Conservation (phyloP, 108 stramenopile genomes). For the Nitzschia inconspicua region DNA sequence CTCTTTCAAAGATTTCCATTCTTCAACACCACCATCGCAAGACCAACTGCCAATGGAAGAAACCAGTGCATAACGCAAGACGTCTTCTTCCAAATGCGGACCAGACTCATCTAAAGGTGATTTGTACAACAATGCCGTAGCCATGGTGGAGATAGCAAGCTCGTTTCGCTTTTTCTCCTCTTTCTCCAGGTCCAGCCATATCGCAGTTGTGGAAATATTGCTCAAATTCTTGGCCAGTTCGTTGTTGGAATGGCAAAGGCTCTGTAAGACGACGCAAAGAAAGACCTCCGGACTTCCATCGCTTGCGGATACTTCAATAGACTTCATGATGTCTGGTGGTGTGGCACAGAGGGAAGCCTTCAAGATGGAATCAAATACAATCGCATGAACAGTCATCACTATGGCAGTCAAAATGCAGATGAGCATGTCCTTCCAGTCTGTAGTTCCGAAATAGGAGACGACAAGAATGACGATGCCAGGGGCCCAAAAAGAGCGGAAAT, state of each 20-base stretch:
- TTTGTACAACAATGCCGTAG: conserved; percentile 16
- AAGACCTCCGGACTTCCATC: conserved; percentile 20
- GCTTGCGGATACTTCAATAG: conserved; percentile 18
- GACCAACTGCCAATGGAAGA: conserved; percentile 30
- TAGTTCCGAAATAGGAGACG: not conserved
- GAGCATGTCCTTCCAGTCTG: not conserved
- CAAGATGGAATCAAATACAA: conserved; percentile 18
- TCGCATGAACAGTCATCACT: conserved; percentile 14
- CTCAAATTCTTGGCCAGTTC: conserved; percentile 3
- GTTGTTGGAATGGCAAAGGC: conserved; percentile 20
- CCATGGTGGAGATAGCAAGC: conserved; percentile 19
- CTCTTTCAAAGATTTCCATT: conserved; percentile 3
- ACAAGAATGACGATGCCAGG: not conserved
- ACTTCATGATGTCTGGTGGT: conserved; percentile 13
- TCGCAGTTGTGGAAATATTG: not conserved
- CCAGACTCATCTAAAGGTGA: conserved; percentile 13
- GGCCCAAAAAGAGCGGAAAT: not conserved
- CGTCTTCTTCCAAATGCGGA: conserved; percentile 43
- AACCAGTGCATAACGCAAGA: conserved; percentile 35
- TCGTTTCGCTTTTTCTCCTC: conserved; percentile 25
- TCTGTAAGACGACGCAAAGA: conserved; percentile 26
- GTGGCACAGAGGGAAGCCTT: conserved; percentile 18
- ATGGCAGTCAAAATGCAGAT: not conserved
- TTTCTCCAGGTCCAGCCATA: conserved; percentile 13
- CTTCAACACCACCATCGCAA: not conserved